Percentiles rank a stretch among this genome's conserved stretches.
phyloP scores from a whole-genome alignment of 331 rosid genomes.

The Arachis monticola region DNA sequence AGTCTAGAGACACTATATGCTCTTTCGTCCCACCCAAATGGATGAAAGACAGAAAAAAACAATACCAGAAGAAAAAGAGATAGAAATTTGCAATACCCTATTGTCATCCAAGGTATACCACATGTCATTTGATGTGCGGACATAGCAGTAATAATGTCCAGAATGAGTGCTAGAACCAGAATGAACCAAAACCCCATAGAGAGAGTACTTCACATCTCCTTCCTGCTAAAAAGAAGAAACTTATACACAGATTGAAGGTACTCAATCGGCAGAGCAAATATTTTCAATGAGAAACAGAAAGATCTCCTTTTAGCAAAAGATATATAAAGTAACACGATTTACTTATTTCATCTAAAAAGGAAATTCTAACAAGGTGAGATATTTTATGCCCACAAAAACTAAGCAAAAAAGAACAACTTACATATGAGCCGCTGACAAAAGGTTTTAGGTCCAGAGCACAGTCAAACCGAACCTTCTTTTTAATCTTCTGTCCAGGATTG shows the following conservation, averaged over 20 bases:
- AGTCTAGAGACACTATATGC: neutral
- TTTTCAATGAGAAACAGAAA: conserved; percentile 1
- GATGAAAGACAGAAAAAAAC: neutral
- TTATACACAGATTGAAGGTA: conserved; percentile 6
- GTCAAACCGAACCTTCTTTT: conserved; percentile 77
- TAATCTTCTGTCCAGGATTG: conserved; percentile 79
- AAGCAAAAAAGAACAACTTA: conserved; percentile 39
- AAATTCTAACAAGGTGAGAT: conserved; percentile 4
- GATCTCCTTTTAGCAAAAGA: neutral
- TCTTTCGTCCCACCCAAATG: neutral
- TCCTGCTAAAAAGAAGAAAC: conserved; percentile 53
- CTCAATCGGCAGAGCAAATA: neutral
- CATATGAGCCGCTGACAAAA: conserved; percentile 84
- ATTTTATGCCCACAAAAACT: neutral
- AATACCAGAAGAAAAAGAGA: neutral
- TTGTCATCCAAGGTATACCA: conserved; percentile 96
- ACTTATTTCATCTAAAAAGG: neutral
- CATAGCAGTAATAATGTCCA: conserved; percentile 92
- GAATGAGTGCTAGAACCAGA: conserved; percentile 84
- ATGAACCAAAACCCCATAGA: conserved; percentile 32
- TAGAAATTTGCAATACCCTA: conserved; percentile 57
- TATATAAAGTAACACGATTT: neutral
- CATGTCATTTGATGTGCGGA: conserved; percentile 88
- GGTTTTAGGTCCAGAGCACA: conserved; percentile 74
- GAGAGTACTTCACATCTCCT: conserved; percentile 81